These are phyloP conservation scores for Penicillium sp. DNA, from an alignment of 2,329 filamentous ascomycete genomes.

Conservation along the genomic window DNA sequence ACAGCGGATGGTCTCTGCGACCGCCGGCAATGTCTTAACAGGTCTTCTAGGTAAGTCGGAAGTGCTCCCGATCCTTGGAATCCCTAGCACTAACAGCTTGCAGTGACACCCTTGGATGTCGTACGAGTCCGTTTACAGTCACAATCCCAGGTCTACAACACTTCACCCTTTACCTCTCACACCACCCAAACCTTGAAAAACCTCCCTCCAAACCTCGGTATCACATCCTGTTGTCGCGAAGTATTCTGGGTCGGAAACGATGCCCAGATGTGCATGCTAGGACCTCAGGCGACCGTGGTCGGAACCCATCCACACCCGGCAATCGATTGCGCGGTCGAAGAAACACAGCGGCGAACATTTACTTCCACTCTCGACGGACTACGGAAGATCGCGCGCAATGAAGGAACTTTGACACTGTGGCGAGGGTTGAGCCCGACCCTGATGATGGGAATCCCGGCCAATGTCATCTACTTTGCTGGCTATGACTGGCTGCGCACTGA, in stretches of 20 bases:
- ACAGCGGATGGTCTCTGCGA: conserved; percentile 94
- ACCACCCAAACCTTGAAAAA: conserved; percentile 57
- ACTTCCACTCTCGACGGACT: conserved; percentile 89
- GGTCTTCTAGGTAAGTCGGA: conserved; percentile 72
- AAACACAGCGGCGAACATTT: conserved; percentile 78
- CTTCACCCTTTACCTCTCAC: conserved; percentile 57
- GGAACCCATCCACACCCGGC: conserved; percentile 45
- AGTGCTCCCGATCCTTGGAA: background rate
- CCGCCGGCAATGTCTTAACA: conserved; percentile 84
- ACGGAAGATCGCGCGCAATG: conserved; percentile 90
- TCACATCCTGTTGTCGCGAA: conserved; percentile 92
- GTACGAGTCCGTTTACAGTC: conserved; percentile 94
- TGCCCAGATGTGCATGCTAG: conserved; percentile 76
- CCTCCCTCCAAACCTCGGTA: conserved; percentile 80
- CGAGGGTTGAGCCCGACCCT: conserved; percentile 90
- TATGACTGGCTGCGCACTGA: conserved; percentile 91
- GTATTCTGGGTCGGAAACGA: conserved; percentile 95
- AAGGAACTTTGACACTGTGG: conserved; percentile 85
- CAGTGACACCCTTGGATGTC: conserved; percentile 93
- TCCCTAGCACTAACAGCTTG: conserved; percentile 12
- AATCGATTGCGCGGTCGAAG: conserved; percentile 80
- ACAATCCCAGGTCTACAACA: conserved; percentile 60
- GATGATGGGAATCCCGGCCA: conserved; percentile 88
- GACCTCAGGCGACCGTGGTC: conserved; percentile 42
- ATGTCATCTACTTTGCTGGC: conserved; percentile 98